These are phyloP conservation scores for Microdochium nivale DNA, from an alignment of 2,329 filamentous ascomycete genomes.

Conservation along the genomic window DNA sequence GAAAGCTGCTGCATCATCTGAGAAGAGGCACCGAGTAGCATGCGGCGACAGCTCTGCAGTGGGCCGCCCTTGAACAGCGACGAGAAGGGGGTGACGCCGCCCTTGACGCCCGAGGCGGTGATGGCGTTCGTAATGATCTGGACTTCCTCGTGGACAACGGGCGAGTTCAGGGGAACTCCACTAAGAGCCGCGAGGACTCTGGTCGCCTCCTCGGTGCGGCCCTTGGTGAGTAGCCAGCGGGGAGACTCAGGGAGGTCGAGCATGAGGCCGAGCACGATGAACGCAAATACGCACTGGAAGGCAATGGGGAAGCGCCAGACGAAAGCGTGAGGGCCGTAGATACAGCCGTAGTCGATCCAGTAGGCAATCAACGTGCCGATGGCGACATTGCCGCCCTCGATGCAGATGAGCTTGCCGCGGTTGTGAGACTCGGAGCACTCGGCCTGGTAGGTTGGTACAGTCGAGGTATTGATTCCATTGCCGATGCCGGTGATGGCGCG, in stretches of 20 bases:
- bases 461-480: conserved; percentile 39
- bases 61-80: conserved; percentile 51
- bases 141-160: conserved; percentile 34
- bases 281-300: conserved; percentile 33
- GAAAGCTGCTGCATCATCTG: conserved; percentile 56
- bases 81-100: conserved; percentile 17
- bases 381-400: conserved; percentile 35
- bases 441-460: conserved; percentile 32
- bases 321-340: conserved; percentile 20
- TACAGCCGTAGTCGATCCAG: conserved; percentile 31
- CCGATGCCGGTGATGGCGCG: conserved; percentile 40
- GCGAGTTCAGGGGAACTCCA: conserved; percentile 36
- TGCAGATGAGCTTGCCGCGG: conserved; percentile 52
- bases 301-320: conserved; percentile 30
- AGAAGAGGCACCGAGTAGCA: conserved; percentile 48
- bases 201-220: conserved; percentile 42
- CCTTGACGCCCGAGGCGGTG: conserved; percentile 18
- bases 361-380: conserved; percentile 33
- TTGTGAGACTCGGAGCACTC: conserved; percentile 38
- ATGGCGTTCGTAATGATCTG: conserved; percentile 28
- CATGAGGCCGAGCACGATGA: conserved; percentile 29
- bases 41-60: conserved; percentile 55
- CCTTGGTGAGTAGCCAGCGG: conserved; percentile 35
- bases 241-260: conserved; percentile 44
- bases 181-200: conserved; percentile 41